Evolutionary conservation across 768 basidiomycete species (phyloP).

Genomic region (Mycena chlorophos): DNA sequence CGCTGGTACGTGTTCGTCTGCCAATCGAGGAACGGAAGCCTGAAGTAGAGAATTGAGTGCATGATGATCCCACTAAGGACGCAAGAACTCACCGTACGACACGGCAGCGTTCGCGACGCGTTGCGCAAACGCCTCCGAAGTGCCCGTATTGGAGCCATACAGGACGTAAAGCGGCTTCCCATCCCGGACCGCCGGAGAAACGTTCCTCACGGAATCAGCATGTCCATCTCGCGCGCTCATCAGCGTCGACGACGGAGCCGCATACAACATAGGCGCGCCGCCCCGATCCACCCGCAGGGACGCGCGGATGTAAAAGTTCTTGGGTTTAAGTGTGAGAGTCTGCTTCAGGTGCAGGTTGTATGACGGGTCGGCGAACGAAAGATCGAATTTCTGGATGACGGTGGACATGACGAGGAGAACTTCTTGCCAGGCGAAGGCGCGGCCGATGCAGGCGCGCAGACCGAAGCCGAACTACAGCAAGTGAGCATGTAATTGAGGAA

Average conservation of each 20-base stretch:
- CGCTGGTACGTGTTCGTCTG: slow-evolving; percentile 47
- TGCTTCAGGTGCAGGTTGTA: slow-evolving; percentile 48
- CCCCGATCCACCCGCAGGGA: slow-evolving; percentile 29
- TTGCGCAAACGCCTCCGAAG: slow-evolving; percentile 50
- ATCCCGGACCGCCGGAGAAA: background rate
- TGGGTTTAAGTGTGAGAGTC: slow-evolving; percentile 48
- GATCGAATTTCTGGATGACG: slow-evolving; percentile 48
- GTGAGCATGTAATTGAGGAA: background rate
- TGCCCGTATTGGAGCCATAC: slow-evolving; percentile 51
- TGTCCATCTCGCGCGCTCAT: slow-evolving; percentile 11
- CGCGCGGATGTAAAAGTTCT: slow-evolving; percentile 41
- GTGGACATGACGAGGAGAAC: slow-evolving; percentile 41
- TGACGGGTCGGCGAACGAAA: slow-evolving; percentile 41
- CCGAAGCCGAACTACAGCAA: slow-evolving; percentile 23
- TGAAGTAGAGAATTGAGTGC: slow-evolving; percentile 9
- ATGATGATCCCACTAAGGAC: no score
- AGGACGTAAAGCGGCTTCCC: slow-evolving; percentile 37
- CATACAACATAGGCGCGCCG: slow-evolving; percentile 17
- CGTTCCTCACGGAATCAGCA: slow-evolving; percentile 4
- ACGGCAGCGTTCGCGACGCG: slow-evolving; percentile 41
- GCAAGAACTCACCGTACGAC: slow-evolving; percentile 33
- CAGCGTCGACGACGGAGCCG: slow-evolving; percentile 22
- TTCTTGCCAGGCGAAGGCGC: slow-evolving; percentile 52
- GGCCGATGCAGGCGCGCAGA: slow-evolving; percentile 32
- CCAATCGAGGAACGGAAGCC: slow-evolving; percentile 42